Evolutionary conservation across 306 rosid species (phyloP).

Genomic region (Gillenia trifoliata): DNA sequence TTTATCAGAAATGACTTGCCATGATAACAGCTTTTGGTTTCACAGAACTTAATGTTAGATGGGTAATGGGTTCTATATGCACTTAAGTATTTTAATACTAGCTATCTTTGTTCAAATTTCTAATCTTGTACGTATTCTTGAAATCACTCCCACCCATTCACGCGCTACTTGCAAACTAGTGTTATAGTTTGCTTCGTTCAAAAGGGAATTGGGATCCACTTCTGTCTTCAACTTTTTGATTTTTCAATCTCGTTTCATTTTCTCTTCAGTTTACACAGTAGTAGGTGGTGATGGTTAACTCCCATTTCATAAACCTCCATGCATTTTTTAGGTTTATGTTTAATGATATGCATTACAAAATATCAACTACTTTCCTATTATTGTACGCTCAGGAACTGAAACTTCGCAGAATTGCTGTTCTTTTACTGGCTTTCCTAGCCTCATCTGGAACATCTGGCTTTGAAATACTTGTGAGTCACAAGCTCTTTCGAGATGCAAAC

Average conservation of each 20-base stretch:
- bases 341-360: not conserved
- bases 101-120: no score
- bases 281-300: not conserved
- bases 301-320: not conserved
- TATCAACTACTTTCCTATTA: not conserved
- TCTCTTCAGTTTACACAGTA: not conserved
- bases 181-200: no score
- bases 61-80: no score
- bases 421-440: slow-evolving; percentile 77
- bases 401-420: slow-evolving; percentile 55
- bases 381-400: slow-evolving; percentile 65
- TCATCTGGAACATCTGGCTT: slow-evolving; percentile 83
- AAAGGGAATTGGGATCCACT: no score
- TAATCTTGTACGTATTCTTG: no score
- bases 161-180: no score
- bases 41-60: no score
- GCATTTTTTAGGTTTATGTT: not conserved
- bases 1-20: no score
- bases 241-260: not conserved
- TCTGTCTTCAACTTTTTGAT: not conserved
- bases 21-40: no score
- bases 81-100: no score
- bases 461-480: slow-evolving; percentile 54
- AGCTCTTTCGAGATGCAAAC: slow-evolving; percentile 42
- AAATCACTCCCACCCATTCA: no score